phyloP scores from a whole-genome alignment of 2,329 filamentous ascomycete genomes.

The Microdochium trichocladiopsis region DNA sequence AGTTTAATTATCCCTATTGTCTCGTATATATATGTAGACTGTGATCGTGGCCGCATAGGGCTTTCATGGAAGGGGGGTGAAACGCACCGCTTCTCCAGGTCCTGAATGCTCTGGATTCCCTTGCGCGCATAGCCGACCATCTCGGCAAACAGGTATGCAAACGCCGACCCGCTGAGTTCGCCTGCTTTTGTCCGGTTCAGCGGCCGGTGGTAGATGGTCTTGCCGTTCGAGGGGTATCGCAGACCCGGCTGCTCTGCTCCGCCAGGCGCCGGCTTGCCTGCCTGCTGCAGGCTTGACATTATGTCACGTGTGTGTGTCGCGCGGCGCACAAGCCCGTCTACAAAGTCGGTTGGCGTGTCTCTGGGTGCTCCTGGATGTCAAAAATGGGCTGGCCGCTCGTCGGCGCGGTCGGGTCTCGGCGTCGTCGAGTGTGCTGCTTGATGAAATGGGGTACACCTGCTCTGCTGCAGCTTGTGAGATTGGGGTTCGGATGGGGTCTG shows the following conservation, averaged over 20 bases:
- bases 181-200: constrained; percentile 83
- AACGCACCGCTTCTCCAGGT: constrained; percentile 78
- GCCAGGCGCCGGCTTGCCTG: constrained; percentile 33
- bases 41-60: too few species aligned
- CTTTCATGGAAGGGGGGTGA: background rate
- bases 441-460: too few species aligned
- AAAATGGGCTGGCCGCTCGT: too few species aligned
- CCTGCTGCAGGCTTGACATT: constrained; percentile 46
- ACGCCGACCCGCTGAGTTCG: constrained; percentile 87
- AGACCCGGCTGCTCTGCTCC: constrained; percentile 55
- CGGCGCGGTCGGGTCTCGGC: too few species aligned
- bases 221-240: constrained; percentile 84
- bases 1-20: too few species aligned
- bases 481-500: too few species aligned
- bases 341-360: too few species aligned
- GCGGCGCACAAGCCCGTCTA: too few species aligned
- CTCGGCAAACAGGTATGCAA: constrained; percentile 92
- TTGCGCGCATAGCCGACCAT: constrained; percentile 95
- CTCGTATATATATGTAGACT: too few species aligned
- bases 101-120: constrained; percentile 84
- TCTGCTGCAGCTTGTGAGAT: too few species aligned
- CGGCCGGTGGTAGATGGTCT: constrained; percentile 96
- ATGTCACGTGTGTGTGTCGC: constrained; percentile 1
- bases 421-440: too few species aligned
- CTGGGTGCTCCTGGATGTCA: too few species aligned